These are phyloP conservation scores for Verticillium klebahnii DNA, from an alignment of 2,329 filamentous ascomycete genomes.

Conservation along the genomic window DNA sequence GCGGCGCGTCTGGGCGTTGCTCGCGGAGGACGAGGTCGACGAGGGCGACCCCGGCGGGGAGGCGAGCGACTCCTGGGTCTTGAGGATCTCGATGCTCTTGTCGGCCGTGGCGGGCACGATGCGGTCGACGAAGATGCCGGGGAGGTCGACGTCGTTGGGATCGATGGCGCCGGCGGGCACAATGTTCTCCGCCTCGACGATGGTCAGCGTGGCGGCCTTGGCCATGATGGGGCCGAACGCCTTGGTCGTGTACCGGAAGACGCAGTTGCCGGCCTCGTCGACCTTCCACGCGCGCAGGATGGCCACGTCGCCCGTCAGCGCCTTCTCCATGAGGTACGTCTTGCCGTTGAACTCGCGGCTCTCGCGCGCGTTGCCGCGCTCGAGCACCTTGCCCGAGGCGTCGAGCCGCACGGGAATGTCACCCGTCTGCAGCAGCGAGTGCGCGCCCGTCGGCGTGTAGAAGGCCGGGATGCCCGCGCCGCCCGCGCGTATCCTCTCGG, in stretches of 20 bases:
- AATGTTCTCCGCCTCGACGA: conserved; percentile 82
- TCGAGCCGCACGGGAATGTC: conserved; percentile 62
- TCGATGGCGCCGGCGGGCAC: conserved; percentile 70
- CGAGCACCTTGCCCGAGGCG: conserved; percentile 53
- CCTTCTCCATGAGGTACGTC: conserved; percentile 72
- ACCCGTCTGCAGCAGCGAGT: conserved; percentile 63
- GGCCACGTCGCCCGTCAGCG: conserved; percentile 70
- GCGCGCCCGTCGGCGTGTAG: conserved; percentile 70
- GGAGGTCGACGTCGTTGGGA: conserved; percentile 71
- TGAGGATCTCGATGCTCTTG: conserved; percentile 69
- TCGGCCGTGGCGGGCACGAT: conserved; percentile 69
- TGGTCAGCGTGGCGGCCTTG: conserved; percentile 71
- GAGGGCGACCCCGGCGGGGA: neutral
- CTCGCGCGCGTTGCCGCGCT: conserved; percentile 63
- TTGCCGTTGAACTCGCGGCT: conserved; percentile 69
- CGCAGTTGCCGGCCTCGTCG: conserved; percentile 72
- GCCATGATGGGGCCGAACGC: conserved; percentile 74
- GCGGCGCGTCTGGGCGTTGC: conserved; percentile 48
- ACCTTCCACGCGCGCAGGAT: conserved; percentile 74
- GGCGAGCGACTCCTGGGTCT: conserved; percentile 37
- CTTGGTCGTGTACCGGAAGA: conserved; percentile 75
- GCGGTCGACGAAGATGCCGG: conserved; percentile 78
- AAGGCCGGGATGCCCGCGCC: conserved; percentile 77
- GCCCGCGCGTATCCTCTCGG: conserved; percentile 66
- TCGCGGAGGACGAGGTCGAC: conserved; percentile 26